These are phyloP conservation scores for Hypoxylon rickii DNA, from an alignment of 495 filamentous ascomycete genomes.

Conservation along the genomic window DNA sequence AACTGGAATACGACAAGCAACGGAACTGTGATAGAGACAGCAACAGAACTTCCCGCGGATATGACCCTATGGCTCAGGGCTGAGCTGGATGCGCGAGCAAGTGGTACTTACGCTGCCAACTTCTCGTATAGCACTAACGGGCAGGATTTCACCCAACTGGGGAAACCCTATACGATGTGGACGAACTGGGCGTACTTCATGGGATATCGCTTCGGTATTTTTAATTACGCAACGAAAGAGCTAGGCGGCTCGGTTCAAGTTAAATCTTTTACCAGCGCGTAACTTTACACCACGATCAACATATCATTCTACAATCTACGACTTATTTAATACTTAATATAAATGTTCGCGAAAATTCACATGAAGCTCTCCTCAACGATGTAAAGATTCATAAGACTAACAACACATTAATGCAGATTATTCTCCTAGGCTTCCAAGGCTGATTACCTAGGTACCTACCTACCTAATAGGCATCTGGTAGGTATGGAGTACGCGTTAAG, in stretches of 20 bases:
- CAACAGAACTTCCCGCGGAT: conserved; percentile 22
- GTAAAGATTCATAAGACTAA: too few species aligned
- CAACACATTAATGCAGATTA: too few species aligned
- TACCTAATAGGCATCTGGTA: too few species aligned
- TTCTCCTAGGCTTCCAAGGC: too few species aligned
- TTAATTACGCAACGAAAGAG: conserved; percentile 60
- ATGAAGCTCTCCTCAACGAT: too few species aligned
- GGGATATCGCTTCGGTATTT: conserved; percentile 61
- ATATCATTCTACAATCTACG: too few species aligned
- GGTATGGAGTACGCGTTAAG: too few species aligned
- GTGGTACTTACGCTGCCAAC: conserved; percentile 25
- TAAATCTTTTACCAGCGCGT: conserved; percentile 12
- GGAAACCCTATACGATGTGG: conserved; percentile 45
- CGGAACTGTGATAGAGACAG: conserved; percentile 44
- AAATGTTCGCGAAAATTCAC: too few species aligned
- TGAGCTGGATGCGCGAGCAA: conserved; percentile 20
- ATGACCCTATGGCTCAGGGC: conserved; percentile 48
- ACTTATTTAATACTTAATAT: too few species aligned
- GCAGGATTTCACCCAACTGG: conserved; percentile 47
- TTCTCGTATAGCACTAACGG: conserved; percentile 62
- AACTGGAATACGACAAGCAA: conserved; percentile 49
- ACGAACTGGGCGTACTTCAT: conserved; percentile 57
- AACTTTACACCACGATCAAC: background rate
- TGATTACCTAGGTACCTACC: too few species aligned
- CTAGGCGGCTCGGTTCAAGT: conserved; percentile 53